Evolutionary conservation across 2,329 filamentous ascomycete genomes (phyloP), one percentile per base, ranked within the genome.

Genomic region (Trichothecium roseum): DNA sequence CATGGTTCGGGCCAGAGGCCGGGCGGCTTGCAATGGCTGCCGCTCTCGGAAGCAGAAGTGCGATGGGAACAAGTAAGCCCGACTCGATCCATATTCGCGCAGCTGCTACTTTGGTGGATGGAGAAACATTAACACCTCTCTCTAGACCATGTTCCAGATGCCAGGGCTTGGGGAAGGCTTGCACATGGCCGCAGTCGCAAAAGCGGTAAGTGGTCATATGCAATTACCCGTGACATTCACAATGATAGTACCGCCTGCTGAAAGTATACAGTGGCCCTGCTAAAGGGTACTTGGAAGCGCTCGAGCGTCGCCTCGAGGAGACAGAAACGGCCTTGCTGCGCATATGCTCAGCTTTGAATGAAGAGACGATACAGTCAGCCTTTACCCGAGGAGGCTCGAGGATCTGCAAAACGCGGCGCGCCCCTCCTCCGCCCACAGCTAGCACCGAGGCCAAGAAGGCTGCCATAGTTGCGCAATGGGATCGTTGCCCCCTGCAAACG

Each of bases 281-380:
- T n/a, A 66, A 65, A 40, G 63, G 63, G 7, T 64, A 66, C 35
- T 54, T 60, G 14, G 62, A 65, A 45, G 56, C 58, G 13, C 42
- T 66, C 14, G 62, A 65, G 32, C 50, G 59, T 17, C 53, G 62
- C 27, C 52, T 66, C 1, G 52, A 55, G 30, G 55, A 62, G 32
- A 63, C 62, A 1, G 63, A 66, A 40, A 50, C 42, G 2, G 49
- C 58, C 12, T 46, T 66, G 10, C 38, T 66, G 8, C 53, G 47
- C 15, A 37, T 64, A 24, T 24, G 20, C 20, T 6, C 20, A 24
- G 7, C 28, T 36, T 18, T 38, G 36, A 12, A 34, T 35, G 35
- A 30, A 13, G 22, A 28, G 14, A 34, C 31, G 8, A 10, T 37
- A n/a, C 28, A 30, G 13, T n/a, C 14, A 4, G 43, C 43, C 9